Evolutionary conservation across 176 grass and related monocot species (phyloP), one percentile per base, ranked within the genome.

Genomic region (Zizania latifolia): DNA sequence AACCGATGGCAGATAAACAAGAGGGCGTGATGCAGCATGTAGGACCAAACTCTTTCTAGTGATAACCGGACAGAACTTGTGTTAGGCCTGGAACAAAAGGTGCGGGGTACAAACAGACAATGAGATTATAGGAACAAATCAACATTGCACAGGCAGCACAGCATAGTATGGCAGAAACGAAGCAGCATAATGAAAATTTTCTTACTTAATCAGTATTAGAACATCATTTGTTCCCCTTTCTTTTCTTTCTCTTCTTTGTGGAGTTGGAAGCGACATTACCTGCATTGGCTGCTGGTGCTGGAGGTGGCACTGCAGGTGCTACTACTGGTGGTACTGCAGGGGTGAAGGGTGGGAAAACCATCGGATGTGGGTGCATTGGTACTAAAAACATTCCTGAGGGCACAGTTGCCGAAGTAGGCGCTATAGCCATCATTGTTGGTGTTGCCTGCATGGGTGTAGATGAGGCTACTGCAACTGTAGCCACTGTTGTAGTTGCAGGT

Each of bases 241-340:
- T 93, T 71, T 86, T 92, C 87, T 89, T 93, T 65, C 83, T 86
- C 83, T 89, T 93, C 80, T 89, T 93, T 2, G 86, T 34, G 39
- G 85, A 68, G 33, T n/a, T 78, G 45, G 84, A 8, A 61, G 35
- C 10, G 1, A 11, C 21, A 7, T 38, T 64, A 8, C 37, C 79
- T 2, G 13, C 65, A 80, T 51, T 76, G 37, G 55, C 65, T 55
- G 44, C 22, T 56, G 83, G 51, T 34, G 81, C 83, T 69, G 74
- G 19, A 59, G 61, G 50, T 27, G 64, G 79, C 15, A 3, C 41
- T 71, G 64, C 33, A 46, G 90, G 90, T 63, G 83, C 57, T 71
- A 80, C 78, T 75, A 67, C 75, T 70, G 79, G 11, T 36, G 63
- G 75, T 68, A 93, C 40, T 65, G 35, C 72, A 81, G 83, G 54